Evolutionary conservation across 306 rosid species (phyloP).

Genomic region (peach (Prunus persica)): DNA sequence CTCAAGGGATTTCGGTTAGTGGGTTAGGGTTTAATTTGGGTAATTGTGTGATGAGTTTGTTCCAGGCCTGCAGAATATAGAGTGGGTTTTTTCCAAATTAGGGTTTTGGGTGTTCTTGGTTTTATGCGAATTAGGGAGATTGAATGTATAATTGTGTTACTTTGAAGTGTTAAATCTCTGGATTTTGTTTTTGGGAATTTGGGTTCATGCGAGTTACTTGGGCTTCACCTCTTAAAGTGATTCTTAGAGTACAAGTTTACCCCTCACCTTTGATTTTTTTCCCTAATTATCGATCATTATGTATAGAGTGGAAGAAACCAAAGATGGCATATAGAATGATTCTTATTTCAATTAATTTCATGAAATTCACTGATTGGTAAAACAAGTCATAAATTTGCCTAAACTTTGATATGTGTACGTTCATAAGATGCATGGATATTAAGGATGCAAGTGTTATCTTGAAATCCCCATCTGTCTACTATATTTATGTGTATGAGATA

Average conservation of each 20-base stretch:
- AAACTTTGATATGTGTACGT: neutral
- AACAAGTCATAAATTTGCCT: neutral
- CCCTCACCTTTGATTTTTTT: neutral
- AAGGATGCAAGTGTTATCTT: neutral
- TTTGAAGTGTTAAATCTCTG: neutral
- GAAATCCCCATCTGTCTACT: neutral
- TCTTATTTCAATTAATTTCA: neutral
- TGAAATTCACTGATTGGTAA: neutral
- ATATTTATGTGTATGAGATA: neutral
- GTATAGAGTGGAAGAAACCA: neutral
- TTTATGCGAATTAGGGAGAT: neutral
- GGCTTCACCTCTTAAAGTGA: neutral
- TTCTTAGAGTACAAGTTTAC: neutral
- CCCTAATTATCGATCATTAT: neutral
- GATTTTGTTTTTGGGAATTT: slow-evolving; percentile 8
- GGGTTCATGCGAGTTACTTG: neutral
- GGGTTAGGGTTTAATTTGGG: slow-evolving; percentile 23
- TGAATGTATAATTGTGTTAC: neutral
- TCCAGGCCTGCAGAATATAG: neutral
- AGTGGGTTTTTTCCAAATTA: slow-evolving; percentile 14
- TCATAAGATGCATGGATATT: neutral
- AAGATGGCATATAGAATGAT: neutral
- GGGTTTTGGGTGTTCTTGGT: slow-evolving; percentile 16
- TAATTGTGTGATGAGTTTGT: neutral
- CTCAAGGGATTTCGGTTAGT: slow-evolving; percentile 3